These are phyloP conservation scores for Chimonanthus salicifolius DNA, from an alignment of 164 flowering plant species.

Conservation along the genomic window DNA sequence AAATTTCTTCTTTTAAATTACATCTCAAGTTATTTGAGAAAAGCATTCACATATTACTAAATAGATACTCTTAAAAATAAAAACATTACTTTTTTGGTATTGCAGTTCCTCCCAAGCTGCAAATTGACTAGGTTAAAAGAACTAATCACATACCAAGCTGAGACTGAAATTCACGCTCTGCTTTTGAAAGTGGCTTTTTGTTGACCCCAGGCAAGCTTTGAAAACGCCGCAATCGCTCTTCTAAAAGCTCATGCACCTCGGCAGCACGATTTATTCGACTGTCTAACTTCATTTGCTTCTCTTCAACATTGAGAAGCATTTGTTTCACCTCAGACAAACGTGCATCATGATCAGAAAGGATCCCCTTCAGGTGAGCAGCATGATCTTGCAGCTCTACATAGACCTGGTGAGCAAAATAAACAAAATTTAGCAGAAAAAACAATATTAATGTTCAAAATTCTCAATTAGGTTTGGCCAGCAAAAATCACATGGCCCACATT, in stretches of 20 bases:
- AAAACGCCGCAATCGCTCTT: constrained; percentile 52
- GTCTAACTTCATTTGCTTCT: constrained; percentile 51
- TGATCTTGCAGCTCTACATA: constrained; percentile 83
- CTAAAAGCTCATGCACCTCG: constrained; percentile 37
- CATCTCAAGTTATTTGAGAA: not conserved
- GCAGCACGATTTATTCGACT: constrained; percentile 46
- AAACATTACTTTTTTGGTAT: no score
- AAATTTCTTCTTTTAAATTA: no score
- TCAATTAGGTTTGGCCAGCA: not conserved
- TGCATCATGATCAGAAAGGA: constrained; percentile 56
- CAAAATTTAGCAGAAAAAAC: not conserved
- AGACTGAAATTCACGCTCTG: constrained; percentile 76
- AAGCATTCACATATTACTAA: not conserved
- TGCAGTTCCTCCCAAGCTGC: not conserved
- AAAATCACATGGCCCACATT: not conserved
- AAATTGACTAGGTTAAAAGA: not conserved
- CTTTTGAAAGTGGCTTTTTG: constrained; percentile 68
- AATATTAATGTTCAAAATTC: not conserved
- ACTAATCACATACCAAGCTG: constrained; percentile 56
- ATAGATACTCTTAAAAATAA: not conserved
- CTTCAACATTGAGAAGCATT: constrained; percentile 55
- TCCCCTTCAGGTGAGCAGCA: constrained; percentile 60
- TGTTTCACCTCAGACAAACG: constrained; percentile 51
- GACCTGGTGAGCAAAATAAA: constrained; percentile 39
- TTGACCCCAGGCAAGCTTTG: constrained; percentile 59